A percentile compares a stretch with the other conserved stretches of the same genome.
Conservation (phyloP, 2,329 filamentous ascomycete species). For the Huntiella abstrusa region DNA sequence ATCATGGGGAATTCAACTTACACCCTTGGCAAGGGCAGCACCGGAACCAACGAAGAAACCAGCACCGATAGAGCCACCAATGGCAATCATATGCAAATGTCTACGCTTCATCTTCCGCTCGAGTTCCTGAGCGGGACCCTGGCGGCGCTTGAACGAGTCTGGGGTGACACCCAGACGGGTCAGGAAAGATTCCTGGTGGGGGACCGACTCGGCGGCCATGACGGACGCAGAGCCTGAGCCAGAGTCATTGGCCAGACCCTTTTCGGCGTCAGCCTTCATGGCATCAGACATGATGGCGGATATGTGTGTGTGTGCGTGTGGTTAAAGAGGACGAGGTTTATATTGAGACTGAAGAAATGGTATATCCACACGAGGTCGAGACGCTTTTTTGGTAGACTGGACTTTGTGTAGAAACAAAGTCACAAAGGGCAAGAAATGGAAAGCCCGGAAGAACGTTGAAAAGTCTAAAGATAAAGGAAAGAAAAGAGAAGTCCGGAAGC, state of each 20-base stretch:
- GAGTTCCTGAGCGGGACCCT: conserved; percentile 19
- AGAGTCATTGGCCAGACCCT: conserved; percentile 5
- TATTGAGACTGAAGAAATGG: background rate
- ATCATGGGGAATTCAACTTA: conserved; percentile 16
- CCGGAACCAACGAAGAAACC: conserved; percentile 45
- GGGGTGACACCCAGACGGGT: conserved; percentile 22
- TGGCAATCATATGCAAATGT: conserved; percentile 44
- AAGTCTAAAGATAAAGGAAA: conserved; percentile 8
- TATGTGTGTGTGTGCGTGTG: background rate
- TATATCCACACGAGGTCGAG: no score
- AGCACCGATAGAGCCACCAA: conserved; percentile 41
- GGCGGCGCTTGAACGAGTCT: conserved; percentile 21
- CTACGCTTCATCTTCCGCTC: conserved; percentile 33
- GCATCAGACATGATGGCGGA: conserved; percentile 7
- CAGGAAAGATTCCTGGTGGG: conserved; percentile 17
- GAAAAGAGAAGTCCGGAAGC: background rate
- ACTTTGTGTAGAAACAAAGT: no score
- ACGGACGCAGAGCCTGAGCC: conserved; percentile 8
- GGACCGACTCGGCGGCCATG: background rate
- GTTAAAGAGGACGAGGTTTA: background rate
- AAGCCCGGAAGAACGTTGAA: conserved; percentile 1
- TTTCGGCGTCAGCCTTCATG: conserved; percentile 9
- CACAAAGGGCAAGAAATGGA: no score
- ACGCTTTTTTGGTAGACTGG: no score
- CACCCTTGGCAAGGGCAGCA: conserved; percentile 31